Evolutionary conservation across 148 eudicot species (phyloP), one percentile per base, ranked within the genome.

Genomic region (Vaccinium darrowii): DNA sequence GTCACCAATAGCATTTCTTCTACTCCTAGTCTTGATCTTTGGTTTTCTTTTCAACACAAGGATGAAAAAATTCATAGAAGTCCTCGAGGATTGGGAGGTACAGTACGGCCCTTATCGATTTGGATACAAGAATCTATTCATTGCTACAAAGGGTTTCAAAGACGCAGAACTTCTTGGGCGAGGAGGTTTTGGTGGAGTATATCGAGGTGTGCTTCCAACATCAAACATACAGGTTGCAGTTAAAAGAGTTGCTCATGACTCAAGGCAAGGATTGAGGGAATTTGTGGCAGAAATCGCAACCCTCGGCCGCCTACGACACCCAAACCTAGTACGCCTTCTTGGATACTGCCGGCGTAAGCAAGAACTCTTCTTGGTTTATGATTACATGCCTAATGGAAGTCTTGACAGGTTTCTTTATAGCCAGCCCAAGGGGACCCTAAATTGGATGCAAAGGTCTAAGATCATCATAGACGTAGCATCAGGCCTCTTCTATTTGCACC

Each of bases 221-320:
- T 25, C 81, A 14, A 79, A 25, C 36, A 8, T 15, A 1, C 81
- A 54, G 39, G 81, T 79, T 54, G 81, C 81, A 13, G 47, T 79
- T 7, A 79, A 54, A 54, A 53, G 63, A 15, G 43, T 79, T 79
- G 62, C 63, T 4, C 81, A 54, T 10, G 62, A 79, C 13, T 79
- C 81, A 7, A 79, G 81, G 36, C 63, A 79, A 79, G 63, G 63
- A 30, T 27, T 79, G 49, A 79, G 62, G 62, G 81, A 79, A 51
- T 79, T 79, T 79, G 81, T 79, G 36, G 81, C 81, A 53, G 81
- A 79, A 79, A 79, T 79, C 9, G 63, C 81, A 14, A 79, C 81
- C 62, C 54, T 79, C 13, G 81, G 81, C 43, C 43, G 49, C 62
- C 43, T 79, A 16, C 12, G 63, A 4, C 81, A 54, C 63, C n/a